Percentiles rank a stretch among this genome's conserved stretches.
These are phyloP conservation scores for Paramarasmius palmivorus DNA, from an alignment of 1,284 basidiomycete species.

Conservation along the genomic window DNA sequence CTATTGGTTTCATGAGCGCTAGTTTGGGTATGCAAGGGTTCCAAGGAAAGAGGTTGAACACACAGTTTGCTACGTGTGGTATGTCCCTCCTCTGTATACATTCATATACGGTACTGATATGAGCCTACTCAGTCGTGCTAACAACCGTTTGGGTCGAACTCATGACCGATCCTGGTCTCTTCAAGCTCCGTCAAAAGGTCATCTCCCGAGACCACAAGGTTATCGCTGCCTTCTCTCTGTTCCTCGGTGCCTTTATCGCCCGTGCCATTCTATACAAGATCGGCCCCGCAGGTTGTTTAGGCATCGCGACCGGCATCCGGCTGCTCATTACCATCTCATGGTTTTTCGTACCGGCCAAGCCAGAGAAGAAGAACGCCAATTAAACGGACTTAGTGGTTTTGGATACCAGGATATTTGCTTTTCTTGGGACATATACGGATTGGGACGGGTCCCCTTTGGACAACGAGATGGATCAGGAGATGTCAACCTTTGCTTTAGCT, in stretches of 20 bases:
- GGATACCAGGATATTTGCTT: too few relatives aligned
- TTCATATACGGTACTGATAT: not conserved
- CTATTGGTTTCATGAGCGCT: slow-evolving; percentile 61
- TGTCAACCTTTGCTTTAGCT: too few relatives aligned
- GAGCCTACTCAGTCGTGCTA: slow-evolving; percentile 44
- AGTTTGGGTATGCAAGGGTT: slow-evolving; percentile 67
- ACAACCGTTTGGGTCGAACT: slow-evolving; percentile 79
- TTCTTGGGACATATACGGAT: too few relatives aligned
- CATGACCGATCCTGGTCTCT: slow-evolving; percentile 63
- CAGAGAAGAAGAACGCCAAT: slow-evolving; percentile 1
- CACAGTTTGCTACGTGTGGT: slow-evolving; percentile 63
- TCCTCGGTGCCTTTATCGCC: slow-evolving; percentile 62
- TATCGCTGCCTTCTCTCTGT: slow-evolving; percentile 53
- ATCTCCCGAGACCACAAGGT: slow-evolving; percentile 59
- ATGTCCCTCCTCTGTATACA: slow-evolving; percentile 18
- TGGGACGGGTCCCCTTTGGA: too few relatives aligned
- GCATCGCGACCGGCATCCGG: slow-evolving; percentile 56
- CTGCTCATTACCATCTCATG: slow-evolving; percentile 53
- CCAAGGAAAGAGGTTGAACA: slow-evolving; percentile 63
- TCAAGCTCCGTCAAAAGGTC: slow-evolving; percentile 38
- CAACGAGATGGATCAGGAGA: too few relatives aligned
- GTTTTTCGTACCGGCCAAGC: slow-evolving; percentile 51
- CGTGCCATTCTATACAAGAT: slow-evolving; percentile 54
- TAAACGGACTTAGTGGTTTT: too few relatives aligned
- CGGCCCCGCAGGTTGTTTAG: slow-evolving; percentile 52